phyloP scores from a whole-genome alignment of 73 alveolate genomes.

The Symbiodinium natans region DNA sequence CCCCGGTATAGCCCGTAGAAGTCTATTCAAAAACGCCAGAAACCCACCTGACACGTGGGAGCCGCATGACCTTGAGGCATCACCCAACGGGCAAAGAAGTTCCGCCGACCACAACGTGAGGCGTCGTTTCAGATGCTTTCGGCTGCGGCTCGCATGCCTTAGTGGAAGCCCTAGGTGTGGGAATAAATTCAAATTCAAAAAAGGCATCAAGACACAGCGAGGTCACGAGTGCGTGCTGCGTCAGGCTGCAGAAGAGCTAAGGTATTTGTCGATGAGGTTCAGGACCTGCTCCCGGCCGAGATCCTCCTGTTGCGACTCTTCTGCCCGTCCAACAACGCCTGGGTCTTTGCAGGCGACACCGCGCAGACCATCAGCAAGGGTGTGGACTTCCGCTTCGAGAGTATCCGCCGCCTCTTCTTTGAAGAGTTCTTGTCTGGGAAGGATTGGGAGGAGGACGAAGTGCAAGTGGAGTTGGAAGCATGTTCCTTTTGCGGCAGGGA shows the following conservation, averaged over 20 bases:
- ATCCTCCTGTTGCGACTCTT: conserved; percentile 53
- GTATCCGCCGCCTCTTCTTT: conserved; percentile 49
- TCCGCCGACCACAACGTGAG: background rate
- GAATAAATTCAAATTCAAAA: too few relatives aligned
- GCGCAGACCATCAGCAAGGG: conserved; percentile 94
- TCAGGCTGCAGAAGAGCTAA: too few relatives aligned
- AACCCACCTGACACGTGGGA: too few relatives aligned
- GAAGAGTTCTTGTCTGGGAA: conserved; percentile 40
- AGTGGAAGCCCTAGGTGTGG: too few relatives aligned
- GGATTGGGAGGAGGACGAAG: background rate
- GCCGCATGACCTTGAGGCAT: background rate
- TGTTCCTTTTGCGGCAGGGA: background rate
- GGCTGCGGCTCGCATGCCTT: background rate
- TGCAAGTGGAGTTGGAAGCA: background rate
- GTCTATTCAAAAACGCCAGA: too few relatives aligned
- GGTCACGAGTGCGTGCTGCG: too few relatives aligned
- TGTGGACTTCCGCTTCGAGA: conserved; percentile 86
- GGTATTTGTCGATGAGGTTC: conserved; percentile 90
- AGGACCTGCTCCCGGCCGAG: conserved; percentile 70
- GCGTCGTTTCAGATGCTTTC: background rate
- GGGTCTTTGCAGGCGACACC: conserved; percentile 60
- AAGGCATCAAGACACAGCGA: too few relatives aligned
- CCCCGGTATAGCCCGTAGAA: too few relatives aligned
- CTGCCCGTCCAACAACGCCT: background rate
- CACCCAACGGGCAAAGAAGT: background rate